Evolutionary conservation across 495 filamentous ascomycete species (phyloP).

Genomic region (Staphylotrichum longicolle): DNA sequence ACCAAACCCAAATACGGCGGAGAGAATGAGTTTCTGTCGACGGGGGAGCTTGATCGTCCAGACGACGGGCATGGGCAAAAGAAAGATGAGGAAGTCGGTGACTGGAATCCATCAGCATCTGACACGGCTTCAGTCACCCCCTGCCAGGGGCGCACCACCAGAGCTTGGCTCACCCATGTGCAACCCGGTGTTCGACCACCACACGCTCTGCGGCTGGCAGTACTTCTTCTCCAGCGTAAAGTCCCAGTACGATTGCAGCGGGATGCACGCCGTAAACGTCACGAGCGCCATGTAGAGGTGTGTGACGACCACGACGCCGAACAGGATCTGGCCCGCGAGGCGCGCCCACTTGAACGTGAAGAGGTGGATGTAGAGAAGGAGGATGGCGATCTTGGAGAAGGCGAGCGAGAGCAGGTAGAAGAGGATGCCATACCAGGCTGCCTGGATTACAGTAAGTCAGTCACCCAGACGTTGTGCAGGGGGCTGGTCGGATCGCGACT

Average conservation of each 20-base stretch:
- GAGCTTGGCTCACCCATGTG: constrained; percentile 27
- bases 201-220: constrained; percentile 31
- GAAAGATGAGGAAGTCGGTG: constrained; percentile 39
- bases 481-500: background rate
- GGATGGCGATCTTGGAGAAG: constrained; percentile 39
- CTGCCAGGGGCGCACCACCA: background rate
- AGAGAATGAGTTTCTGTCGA: constrained; percentile 37
- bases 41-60: constrained; percentile 38
- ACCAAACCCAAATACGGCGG: constrained; percentile 37
- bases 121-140: no score
- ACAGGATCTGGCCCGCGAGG: constrained; percentile 30
- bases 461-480: background rate
- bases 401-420: constrained; percentile 32
- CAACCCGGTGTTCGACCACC: constrained; percentile 38
- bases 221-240: constrained; percentile 23
- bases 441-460: constrained; percentile 6
- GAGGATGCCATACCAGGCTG: constrained; percentile 34
- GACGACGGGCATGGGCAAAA: constrained; percentile 39
- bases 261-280: constrained; percentile 34
- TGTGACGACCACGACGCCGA: constrained; percentile 28
- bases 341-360: constrained; percentile 40
- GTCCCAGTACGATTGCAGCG: constrained; percentile 35
- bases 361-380: constrained; percentile 42
- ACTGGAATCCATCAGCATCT: constrained; percentile 10
- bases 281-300: constrained; percentile 29